These are phyloP conservation scores for Chionographis japonica DNA, from an alignment of 106 monocot species.

Conservation along the genomic window DNA sequence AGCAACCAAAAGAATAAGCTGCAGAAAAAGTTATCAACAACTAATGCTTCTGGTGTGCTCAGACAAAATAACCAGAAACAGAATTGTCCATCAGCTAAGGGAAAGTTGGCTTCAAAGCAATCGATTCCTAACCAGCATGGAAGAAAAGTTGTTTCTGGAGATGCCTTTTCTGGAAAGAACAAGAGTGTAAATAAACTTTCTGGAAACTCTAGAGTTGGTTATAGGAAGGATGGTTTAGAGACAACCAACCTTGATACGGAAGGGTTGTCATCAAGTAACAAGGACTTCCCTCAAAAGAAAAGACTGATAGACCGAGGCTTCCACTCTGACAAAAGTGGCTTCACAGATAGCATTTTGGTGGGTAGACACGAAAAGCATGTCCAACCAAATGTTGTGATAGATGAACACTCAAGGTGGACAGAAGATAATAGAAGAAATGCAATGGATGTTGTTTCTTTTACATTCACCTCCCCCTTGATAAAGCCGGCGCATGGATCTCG, in stretches of 20 bases:
- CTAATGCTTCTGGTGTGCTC: conserved; percentile 41
- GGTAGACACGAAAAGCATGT: conserved; percentile 19
- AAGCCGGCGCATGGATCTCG: conserved; percentile 16
- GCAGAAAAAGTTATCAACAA: conserved; percentile 25
- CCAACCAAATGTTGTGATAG: conserved; percentile 34
- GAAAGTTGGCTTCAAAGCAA: conserved; percentile 26
- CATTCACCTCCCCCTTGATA: conserved; percentile 61
- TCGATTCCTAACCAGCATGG: conserved; percentile 30
- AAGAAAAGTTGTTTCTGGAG: conserved; percentile 36
- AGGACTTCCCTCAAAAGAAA: conserved; percentile 64
- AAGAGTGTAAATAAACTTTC: conserved; percentile 35
- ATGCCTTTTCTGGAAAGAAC: conserved; percentile 37
- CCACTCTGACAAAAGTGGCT: conserved; percentile 14
- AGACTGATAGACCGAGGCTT: conserved; percentile 38
- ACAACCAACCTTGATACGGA: conserved; percentile 1
- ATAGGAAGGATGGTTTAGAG: not conserved
- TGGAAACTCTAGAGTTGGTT: conserved; percentile 23
- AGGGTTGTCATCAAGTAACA: conserved; percentile 1
- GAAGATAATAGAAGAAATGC: conserved; percentile 29
- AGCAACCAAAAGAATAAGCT: conserved; percentile 38
- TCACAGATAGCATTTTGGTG: conserved; percentile 12
- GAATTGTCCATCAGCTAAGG: conserved; percentile 39
- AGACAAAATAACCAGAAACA: conserved; percentile 82
- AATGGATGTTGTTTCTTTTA: conserved; percentile 62
- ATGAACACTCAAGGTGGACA: conserved; percentile 30